Conservation (phyloP, 1,284 basidiomycete species). For the Athelia sp. region DNA sequence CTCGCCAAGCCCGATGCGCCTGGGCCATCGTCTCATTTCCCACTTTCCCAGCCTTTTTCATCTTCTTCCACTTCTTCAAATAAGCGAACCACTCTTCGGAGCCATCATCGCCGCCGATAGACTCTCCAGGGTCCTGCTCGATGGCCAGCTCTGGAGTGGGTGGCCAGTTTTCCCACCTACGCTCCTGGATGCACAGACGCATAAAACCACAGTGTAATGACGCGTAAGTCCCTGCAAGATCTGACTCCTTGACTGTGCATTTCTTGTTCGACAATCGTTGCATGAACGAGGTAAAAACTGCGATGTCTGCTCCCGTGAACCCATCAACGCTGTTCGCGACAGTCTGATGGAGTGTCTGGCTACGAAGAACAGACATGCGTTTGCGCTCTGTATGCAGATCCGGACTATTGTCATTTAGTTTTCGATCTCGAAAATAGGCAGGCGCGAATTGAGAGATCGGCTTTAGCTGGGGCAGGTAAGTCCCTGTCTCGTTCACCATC, state of each 20-base stretch:
- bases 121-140: slow-evolving; percentile 23
- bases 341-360: slow-evolving; percentile 21
- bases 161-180: slow-evolving; percentile 22
- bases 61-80: slow-evolving; percentile 22
- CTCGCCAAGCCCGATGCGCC: not conserved
- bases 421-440: slow-evolving; percentile 25
- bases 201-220: slow-evolving; percentile 9
- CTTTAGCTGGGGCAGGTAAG: slow-evolving; percentile 16
- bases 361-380: slow-evolving; percentile 31
- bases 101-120: slow-evolving; percentile 7
- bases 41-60: slow-evolving; percentile 1
- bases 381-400: slow-evolving; percentile 19
- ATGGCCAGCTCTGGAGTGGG: slow-evolving; percentile 15
- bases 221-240: slow-evolving; percentile 15
- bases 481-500: slow-evolving; percentile 14
- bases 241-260: slow-evolving; percentile 17
- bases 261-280: slow-evolving; percentile 17
- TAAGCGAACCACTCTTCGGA: slow-evolving; percentile 19
- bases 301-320: slow-evolving; percentile 6
- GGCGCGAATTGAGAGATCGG: slow-evolving; percentile 17
- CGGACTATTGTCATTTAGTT: slow-evolving; percentile 15
- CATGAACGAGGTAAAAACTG: slow-evolving; percentile 18
- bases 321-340: slow-evolving; percentile 7
- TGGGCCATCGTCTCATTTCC: not conserved
- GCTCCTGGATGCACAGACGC: slow-evolving; percentile 11